phyloP scores from a whole-genome alignment of 2,329 filamentous ascomycete genomes.

The Cladosporium sp. region DNA sequence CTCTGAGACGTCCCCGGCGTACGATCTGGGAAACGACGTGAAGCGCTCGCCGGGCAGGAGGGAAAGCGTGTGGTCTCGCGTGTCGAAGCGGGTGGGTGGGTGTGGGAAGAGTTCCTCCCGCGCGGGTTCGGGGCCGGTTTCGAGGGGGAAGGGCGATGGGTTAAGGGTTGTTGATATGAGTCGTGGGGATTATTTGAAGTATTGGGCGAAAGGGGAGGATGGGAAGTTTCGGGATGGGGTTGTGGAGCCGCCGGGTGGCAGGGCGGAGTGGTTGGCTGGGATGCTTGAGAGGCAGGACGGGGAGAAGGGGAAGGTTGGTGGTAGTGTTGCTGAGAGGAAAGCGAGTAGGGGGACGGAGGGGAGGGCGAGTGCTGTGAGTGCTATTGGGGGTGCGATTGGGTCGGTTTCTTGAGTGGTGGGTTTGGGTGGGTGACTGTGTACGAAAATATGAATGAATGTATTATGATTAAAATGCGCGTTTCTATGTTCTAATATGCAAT shows the following conservation, averaged over 20 bases:
- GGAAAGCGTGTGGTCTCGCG: not conserved
- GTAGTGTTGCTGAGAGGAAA: not conserved
- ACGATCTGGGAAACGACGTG: not conserved
- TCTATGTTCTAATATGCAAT: not conserved
- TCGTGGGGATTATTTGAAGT: conserved; percentile 20
- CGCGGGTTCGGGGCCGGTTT: not conserved
- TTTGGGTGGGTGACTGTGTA: too few species aligned
- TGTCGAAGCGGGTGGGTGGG: not conserved
- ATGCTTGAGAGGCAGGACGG: conserved; percentile 11
- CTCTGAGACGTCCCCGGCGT: not conserved
- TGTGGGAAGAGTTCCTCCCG: conserved; percentile 3
- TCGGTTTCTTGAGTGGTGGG: too few species aligned
- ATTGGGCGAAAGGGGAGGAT: conserved; percentile 22
- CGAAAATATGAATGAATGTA: not conserved
- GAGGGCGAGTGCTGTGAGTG: not conserved
- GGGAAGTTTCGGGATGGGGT: conserved; percentile 16
- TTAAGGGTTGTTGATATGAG: conserved; percentile 20
- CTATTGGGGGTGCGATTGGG: not conserved
- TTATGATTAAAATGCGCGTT: conserved; percentile 1
- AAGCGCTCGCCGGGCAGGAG: not conserved
- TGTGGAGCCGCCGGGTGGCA: conserved; percentile 16
- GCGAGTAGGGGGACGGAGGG: not conserved
- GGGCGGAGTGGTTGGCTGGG: conserved; percentile 17
- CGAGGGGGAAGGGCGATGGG: conserved; percentile 8
- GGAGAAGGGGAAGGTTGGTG: not conserved